Evolutionary conservation across 2,329 filamentous ascomycete genomes (phyloP).

Genomic region (Cytospora piceae): DNA sequence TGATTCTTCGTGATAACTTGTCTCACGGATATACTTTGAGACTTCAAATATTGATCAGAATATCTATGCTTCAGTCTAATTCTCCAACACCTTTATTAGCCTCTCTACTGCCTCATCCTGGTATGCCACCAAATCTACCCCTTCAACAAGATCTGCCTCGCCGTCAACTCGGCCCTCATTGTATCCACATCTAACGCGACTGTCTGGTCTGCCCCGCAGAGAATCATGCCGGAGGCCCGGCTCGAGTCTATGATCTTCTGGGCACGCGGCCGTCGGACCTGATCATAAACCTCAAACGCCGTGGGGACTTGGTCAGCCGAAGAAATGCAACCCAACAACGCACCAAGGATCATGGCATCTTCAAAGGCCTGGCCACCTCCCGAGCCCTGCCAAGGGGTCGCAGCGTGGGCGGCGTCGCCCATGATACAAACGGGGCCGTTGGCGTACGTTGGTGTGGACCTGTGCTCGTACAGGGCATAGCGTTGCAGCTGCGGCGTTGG

Average conservation of each 20-base stretch:
- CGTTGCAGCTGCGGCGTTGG: slow-evolving; percentile 29
- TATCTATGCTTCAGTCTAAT: too few species aligned
- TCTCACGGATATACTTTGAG: too few species aligned
- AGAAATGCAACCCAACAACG: slow-evolving; percentile 2
- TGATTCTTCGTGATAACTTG: too few species aligned
- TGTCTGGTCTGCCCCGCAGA: slow-evolving; percentile 4
- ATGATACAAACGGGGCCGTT: slow-evolving; percentile 33
- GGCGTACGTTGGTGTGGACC: slow-evolving; percentile 30
- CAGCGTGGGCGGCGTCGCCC: slow-evolving; percentile 31
- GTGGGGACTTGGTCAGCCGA: background rate
- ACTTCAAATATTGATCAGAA: too few species aligned
- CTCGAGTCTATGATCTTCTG: slow-evolving; percentile 19
- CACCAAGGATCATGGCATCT: slow-evolving; percentile 9
- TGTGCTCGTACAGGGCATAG: slow-evolving; percentile 34
- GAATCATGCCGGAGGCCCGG: slow-evolving; percentile 12
- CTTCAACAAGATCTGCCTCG: slow-evolving; percentile 6
- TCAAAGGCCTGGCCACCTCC: slow-evolving; percentile 25
- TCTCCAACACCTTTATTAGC: background rate
- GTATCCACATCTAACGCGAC: background rate
- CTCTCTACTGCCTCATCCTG: slow-evolving; percentile 4
- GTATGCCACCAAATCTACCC: background rate
- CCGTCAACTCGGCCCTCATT: slow-evolving; percentile 1
- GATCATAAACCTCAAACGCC: slow-evolving; percentile 7
- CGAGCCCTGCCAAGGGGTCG: slow-evolving; percentile 16
- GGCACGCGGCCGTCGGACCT: slow-evolving; percentile 14